Evolutionary conservation across 2,329 filamentous ascomycete species (phyloP), one percentile per base, ranked within the genome.

Genomic region (Diplodia corticola): DNA sequence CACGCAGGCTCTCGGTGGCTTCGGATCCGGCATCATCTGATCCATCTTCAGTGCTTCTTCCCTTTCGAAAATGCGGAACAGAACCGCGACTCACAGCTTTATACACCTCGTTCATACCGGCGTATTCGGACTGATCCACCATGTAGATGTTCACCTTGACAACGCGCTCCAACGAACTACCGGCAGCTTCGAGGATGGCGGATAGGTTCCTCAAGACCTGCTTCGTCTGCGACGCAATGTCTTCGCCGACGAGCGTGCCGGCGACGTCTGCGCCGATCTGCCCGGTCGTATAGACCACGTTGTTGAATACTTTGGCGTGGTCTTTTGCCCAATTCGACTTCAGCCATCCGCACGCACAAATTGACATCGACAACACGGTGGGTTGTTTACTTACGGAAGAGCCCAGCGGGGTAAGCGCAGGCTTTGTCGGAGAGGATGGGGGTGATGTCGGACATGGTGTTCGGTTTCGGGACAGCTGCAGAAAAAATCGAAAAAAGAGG

Each of bases 101-200:
- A 64, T 77, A 78, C 1, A 69, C 76, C 70, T 77, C 74, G 63
- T 78, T 77, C 72, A 75, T 73, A 15, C 69, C 72, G 4, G 70
- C 71, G 61, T 73, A 75, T 51, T 74, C 71, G 46, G 71, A 69
- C 69, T 73, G 73, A 67, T 74, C 71, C 35, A 71, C 69, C 20
- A 75, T 69, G 67, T 72, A 75, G 35, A 75, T 71, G 67, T 74
- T 75, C 64, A 69, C 71, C 63, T 74, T 74, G 67, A 75, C 69
- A 30, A 75, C 73, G 64, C 73, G 69, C 22, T 73, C 71, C 20
- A 74, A 63, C 20, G 70, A 72, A 1, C 71, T 73, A 1, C 72
- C 72, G 9, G 73, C 60, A 35, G 71, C 67, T 66, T 75, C 73
- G n/a, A 75, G 70, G 50, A 75, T 71, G 51, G 71, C 71, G 50